Conservation (phyloP, 176 grass and related monocot genomes). For the Cenchrus purpureus region DNA sequence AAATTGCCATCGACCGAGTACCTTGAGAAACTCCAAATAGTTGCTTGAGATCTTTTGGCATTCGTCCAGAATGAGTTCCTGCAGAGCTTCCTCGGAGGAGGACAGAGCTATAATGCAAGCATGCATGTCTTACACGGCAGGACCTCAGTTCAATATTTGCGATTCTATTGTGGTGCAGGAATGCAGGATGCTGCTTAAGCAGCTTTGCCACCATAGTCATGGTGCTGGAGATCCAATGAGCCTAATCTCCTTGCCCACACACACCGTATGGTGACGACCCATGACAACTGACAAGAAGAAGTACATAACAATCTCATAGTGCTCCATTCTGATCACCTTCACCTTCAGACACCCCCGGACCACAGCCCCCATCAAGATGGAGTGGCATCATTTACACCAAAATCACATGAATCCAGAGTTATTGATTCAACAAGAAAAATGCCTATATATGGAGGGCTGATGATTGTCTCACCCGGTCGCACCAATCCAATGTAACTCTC, state of each 20-base stretch:
- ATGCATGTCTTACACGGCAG: background rate
- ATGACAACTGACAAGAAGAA: slow-evolving; percentile 17
- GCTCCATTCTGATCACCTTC: slow-evolving; percentile 18
- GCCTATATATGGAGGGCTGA: background rate
- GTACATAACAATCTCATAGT: slow-evolving; percentile 8
- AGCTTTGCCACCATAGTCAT: background rate
- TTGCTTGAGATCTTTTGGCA: background rate
- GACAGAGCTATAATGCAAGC: background rate
- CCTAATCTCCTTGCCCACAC: slow-evolving; percentile 11
- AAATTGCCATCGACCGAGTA: too few relatives aligned
- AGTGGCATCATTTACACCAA: background rate
- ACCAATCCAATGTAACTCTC: slow-evolving; percentile 9
- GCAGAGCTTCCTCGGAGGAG: background rate
- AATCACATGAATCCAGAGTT: slow-evolving; percentile 33
- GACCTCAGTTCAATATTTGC: slow-evolving; percentile 19
- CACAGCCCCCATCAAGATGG: background rate
- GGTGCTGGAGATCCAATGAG: background rate
- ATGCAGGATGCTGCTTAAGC: background rate
- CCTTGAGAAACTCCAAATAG: background rate
- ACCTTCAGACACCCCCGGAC: background rate
- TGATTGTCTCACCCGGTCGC: background rate
- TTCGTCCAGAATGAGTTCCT: slow-evolving; percentile 18
- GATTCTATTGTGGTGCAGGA: background rate
- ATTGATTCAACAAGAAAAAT: background rate
- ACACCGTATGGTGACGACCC: background rate